A percentile compares a stretch with the other conserved stretches of the same genome.
Evolutionary conservation across 495 filamentous ascomycete genomes (phyloP).

Genomic region (Oidiodendron maius): DNA sequence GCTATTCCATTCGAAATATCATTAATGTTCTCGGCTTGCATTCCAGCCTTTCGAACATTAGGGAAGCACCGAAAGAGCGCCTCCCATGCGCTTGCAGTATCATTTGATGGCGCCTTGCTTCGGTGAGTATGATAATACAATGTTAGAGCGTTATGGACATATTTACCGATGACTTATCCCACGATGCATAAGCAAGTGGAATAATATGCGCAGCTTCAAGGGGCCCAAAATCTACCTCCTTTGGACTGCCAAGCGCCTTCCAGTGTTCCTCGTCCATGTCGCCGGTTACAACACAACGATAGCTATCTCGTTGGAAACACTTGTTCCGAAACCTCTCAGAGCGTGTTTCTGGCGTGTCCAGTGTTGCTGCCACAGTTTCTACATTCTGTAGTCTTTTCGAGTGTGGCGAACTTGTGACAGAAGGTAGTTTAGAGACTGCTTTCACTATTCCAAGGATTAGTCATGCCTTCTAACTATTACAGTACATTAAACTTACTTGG

Average conservation of each 20-base stretch:
- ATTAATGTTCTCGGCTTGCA: not conserved
- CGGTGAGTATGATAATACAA: not conserved
- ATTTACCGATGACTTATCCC: not conserved
- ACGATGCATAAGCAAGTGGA: not conserved
- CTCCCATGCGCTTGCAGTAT: not conserved
- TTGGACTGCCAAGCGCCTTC: not conserved
- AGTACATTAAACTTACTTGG: not conserved
- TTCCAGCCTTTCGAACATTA: not conserved
- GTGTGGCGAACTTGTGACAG: not conserved
- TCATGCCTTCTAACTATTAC: not conserved
- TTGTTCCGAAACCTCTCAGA: not conserved
- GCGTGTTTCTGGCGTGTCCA: not conserved
- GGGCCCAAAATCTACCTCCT: not conserved
- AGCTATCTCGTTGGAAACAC: not conserved
- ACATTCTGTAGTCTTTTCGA: not conserved
- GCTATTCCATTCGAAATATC: not conserved
- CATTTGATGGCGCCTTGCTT: not conserved
- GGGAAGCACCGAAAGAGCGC: not conserved
- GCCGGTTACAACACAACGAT: not conserved
- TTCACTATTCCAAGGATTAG: not conserved
- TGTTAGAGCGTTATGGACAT: not conserved
- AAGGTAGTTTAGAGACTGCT: not conserved
- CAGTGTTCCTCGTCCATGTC: not conserved
- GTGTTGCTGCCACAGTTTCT: not conserved
- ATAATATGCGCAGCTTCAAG: not conserved